These are phyloP conservation scores for Aquilaria sinensis DNA, from an alignment of 345 rosid genomes.

Conservation along the genomic window DNA sequence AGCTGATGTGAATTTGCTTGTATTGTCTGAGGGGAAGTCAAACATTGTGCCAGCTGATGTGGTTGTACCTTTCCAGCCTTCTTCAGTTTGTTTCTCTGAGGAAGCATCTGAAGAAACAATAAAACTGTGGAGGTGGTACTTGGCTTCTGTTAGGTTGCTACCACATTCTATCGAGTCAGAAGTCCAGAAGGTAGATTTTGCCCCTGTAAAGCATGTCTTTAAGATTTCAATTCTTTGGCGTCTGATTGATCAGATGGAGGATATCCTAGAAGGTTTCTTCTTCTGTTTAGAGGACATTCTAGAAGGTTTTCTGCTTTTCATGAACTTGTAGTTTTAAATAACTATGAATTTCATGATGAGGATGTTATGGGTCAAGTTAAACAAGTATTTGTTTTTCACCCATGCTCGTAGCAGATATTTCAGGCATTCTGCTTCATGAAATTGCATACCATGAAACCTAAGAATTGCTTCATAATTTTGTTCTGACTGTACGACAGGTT, in stretches of 20 bases:
- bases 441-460: too few relatives aligned
- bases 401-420: too few relatives aligned
- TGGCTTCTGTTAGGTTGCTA: constrained; percentile 65
- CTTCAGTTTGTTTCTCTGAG: constrained; percentile 30
- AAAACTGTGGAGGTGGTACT: constrained; percentile 87
- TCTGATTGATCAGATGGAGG: background rate
- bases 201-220: background rate
- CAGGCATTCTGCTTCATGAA: too few relatives aligned
- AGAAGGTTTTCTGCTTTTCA: background rate
- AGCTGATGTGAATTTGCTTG: constrained; percentile 71
- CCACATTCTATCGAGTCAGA: constrained; percentile 66
- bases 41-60: constrained; percentile 81
- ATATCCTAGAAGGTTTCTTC: background rate
- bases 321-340: background rate
- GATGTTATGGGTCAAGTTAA: too few relatives aligned
- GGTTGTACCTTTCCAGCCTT: constrained; percentile 74
- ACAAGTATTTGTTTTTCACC: background rate
- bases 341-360: too few relatives aligned
- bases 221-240: background rate
- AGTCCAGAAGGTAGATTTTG: constrained; percentile 59
- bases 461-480: too few relatives aligned
- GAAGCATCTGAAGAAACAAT: constrained; percentile 35
- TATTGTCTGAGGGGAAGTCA: constrained; percentile 81
- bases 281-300: background rate
- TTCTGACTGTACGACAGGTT: too few relatives aligned